Conservation (phyloP, 192 early-diverging fungal species). For the Coemansia erecta region DNA sequence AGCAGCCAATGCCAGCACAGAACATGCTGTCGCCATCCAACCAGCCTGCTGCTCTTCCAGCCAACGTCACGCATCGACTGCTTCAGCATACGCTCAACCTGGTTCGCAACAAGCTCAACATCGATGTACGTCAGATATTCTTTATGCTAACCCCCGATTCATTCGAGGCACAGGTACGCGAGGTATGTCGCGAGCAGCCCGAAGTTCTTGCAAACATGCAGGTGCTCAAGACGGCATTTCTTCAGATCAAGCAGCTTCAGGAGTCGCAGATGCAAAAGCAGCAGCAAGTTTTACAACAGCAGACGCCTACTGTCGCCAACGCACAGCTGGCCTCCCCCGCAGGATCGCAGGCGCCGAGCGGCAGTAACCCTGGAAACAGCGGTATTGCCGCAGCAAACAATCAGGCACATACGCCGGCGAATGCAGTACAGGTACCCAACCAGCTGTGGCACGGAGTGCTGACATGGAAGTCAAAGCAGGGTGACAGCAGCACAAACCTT, state of each 20-base stretch:
- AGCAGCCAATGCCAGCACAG: conserved; percentile 7
- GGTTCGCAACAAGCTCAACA: conserved; percentile 15
- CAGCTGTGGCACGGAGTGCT: conserved; percentile 35
- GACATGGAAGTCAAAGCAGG: conserved; percentile 37
- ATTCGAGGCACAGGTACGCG: conserved; percentile 31
- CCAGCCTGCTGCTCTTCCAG: conserved; percentile 12
- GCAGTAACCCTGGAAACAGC: not conserved
- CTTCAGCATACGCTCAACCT: conserved; percentile 11
- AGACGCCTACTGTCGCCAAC: not conserved
- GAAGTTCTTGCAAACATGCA: conserved; percentile 25
- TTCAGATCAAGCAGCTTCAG: conserved; percentile 15
- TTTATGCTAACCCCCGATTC: conserved; percentile 20
- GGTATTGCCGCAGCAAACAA: not conserved
- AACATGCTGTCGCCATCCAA: conserved; percentile 16
- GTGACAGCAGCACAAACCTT: conserved; percentile 13
- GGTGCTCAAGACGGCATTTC: conserved; percentile 16
- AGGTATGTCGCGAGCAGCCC: conserved; percentile 26
- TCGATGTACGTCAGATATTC: conserved; percentile 27
- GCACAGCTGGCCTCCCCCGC: conserved; percentile 16
- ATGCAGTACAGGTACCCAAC: not conserved
- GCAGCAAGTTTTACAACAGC: conserved; percentile 10
- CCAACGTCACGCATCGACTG: conserved; percentile 11
- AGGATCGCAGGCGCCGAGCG: not conserved
- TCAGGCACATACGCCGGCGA: not conserved
- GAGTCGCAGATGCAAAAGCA: conserved; percentile 2